phyloP scores from a whole-genome alignment of 1,139 yeast genomes.

The Hemisphaericaspora xylofermentans region DNA sequence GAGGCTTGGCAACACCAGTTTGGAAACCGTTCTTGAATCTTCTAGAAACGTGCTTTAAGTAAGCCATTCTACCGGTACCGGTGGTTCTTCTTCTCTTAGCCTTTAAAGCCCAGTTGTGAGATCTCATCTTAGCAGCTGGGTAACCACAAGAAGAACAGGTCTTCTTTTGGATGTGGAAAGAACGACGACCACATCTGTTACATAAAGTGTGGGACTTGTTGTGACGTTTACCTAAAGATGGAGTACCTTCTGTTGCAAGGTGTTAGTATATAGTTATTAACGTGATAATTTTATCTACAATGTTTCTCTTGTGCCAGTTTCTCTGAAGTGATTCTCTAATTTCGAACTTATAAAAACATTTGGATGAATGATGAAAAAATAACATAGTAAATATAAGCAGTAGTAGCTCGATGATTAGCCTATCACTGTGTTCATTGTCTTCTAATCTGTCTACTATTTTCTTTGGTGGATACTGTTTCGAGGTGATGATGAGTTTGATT shows the following conservation, averaged over 20 bases:
- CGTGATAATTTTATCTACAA: not conserved
- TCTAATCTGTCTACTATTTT: not conserved
- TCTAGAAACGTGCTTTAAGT: constrained; percentile 95
- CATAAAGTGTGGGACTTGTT: constrained; percentile 99
- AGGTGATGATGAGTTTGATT: not conserved
- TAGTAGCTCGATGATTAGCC: too few relatives aligned
- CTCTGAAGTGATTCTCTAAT: not conserved
- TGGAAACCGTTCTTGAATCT: constrained; percentile 99
- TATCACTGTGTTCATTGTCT: too few relatives aligned
- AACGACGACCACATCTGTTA: constrained; percentile 99
- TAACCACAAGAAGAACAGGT: constrained; percentile 99
- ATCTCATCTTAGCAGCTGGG: constrained; percentile 99
- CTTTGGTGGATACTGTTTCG: not conserved
- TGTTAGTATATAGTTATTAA: constrained; percentile 13
- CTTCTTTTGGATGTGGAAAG: constrained; percentile 99
- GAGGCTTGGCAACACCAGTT: constrained; percentile 73
- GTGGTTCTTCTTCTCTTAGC: constrained; percentile 99
- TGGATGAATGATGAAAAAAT: too few relatives aligned
- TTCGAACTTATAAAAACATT: too few relatives aligned
- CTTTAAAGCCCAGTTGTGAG: constrained; percentile 98
- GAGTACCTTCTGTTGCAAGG: constrained; percentile 87
- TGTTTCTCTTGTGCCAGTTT: not conserved
- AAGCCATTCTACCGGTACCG: constrained; percentile 99
- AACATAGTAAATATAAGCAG: too few relatives aligned
- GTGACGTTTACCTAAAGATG: constrained; percentile 99